Evolutionary conservation across 805 yeast species (phyloP).

Genomic region (Sungouiozyma ichnusensis): DNA sequence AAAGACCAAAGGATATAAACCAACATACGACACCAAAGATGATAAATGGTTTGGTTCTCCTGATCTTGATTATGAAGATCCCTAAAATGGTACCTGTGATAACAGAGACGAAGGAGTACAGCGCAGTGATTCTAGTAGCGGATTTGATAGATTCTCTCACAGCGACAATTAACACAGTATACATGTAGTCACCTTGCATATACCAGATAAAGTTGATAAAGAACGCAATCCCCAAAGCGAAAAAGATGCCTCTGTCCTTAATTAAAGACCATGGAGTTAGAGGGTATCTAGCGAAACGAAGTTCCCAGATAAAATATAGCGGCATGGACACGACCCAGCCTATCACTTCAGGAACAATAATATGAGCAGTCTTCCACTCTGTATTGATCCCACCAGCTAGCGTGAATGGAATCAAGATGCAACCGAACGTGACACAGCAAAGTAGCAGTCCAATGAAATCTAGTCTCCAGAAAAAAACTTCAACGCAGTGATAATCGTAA

Average conservation of each 20-base stretch:
- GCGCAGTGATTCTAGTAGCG: conserved; percentile 54
- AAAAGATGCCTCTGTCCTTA: conserved; percentile 54
- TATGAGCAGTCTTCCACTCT: conserved; percentile 46
- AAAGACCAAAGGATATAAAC: conserved; percentile 50
- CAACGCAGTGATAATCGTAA: conserved; percentile 44
- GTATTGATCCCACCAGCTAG: conserved; percentile 47
- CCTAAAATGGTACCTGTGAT: conserved; percentile 52
- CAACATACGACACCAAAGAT: conserved; percentile 48
- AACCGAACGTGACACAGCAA: conserved; percentile 45
- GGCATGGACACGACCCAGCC: conserved; percentile 44
- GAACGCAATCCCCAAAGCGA: conserved; percentile 49
- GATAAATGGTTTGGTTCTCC: conserved; percentile 50
- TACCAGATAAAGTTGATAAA: conserved; percentile 49
- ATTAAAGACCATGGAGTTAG: conserved; percentile 44
- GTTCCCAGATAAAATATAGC: conserved; percentile 47
- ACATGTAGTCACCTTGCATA: conserved; percentile 57
- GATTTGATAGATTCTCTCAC: conserved; percentile 44
- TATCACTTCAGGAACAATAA: conserved; percentile 55
- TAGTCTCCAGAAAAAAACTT: conserved; percentile 43
- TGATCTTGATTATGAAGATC: conserved; percentile 35
- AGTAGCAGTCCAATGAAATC: conserved; percentile 54
- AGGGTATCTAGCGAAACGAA: conserved; percentile 42
- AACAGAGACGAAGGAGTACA: conserved; percentile 58
- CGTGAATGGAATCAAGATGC: conserved; percentile 57
- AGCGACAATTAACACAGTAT: conserved; percentile 50